Base-by-base conservation (phyloP, 2,329 filamentous ascomycete genomes). In the Apiospora phragmitis region DNA sequence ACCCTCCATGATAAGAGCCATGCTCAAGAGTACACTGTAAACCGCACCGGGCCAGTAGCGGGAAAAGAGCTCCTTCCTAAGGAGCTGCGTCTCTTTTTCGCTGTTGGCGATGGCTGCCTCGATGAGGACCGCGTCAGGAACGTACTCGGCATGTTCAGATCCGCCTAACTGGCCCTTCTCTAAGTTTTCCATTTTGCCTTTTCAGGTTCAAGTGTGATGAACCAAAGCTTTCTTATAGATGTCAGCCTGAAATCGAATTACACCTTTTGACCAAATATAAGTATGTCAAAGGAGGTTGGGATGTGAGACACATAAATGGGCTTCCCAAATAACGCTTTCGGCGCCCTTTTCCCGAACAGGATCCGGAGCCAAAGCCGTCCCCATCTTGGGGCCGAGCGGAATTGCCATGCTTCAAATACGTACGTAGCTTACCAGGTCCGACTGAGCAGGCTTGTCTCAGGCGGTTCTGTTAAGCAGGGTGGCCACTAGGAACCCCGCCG, bases 1-100 rank as follows among this genome's bases (percentile, higher is more conserved):
- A 43, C 77, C 77, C 71, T 78, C 76, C 78, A 80, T 80, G 71
- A 79, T 75, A 3, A 80, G 73, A 49, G 72, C 74, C 16, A 79
- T 70, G 68, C 78, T 80, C 29, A 81, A 75, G 6, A 80, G 75
- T 67, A 76, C 74, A 67, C 75, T 77, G 70, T 74, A 81, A 5
- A 74, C 59, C 2, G 73, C 76, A 18, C 76, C 79, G 1, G 79
- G 79, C 72, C 69, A 73, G 72, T 81, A 80, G 8, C 75, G 74
- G 3, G 32, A 69, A 65, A 81, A 78, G 12, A 81, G 78, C 71
- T 80, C 78, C 70, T 79, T 80, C 41, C 75, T 75, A 24, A 78
- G 72, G 18, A 80, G 71, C 0, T 71, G 72, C 35, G 75, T 69
- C 68, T 81, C 79, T 1, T 76, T 77, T 29, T 80, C 78, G 51